phyloP scores from a whole-genome alignment of 2,329 filamentous ascomycete species.

The Alternaria triticimaculans region DNA sequence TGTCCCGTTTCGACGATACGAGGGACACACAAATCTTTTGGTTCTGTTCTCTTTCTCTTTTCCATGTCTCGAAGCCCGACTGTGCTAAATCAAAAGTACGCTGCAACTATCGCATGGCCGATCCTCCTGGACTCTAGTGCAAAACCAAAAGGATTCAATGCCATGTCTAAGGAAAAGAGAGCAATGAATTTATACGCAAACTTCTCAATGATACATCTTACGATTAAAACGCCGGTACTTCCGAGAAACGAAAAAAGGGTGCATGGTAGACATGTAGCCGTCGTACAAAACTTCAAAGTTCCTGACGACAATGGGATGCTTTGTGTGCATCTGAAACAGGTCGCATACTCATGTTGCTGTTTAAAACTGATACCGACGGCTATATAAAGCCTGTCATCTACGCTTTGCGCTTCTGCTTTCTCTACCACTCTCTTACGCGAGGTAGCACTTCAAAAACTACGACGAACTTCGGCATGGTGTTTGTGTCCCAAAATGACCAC shows the following conservation, averaged over 20 bases:
- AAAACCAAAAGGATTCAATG: neutral
- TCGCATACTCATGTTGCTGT: neutral
- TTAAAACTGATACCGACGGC: neutral
- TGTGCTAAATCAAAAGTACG: neutral
- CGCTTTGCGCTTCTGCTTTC: neutral
- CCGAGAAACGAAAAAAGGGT: neutral
- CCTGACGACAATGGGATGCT: neutral
- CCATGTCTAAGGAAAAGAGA: neutral
- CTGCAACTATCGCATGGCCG: neutral
- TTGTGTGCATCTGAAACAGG: neutral
- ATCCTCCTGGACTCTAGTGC: neutral
- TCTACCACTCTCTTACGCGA: neutral
- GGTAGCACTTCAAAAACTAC: neutral
- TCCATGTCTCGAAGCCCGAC: neutral
- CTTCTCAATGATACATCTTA: neutral
- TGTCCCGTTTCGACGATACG: neutral
- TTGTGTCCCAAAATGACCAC: neutral
- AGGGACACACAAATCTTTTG: rapidly evolving
- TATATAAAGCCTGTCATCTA: neutral
- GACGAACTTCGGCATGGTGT: neutral
- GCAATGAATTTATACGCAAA: neutral
- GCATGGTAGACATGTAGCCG: neutral
- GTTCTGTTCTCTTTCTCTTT: neutral
- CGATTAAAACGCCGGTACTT: neutral
- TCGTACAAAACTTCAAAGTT: too few relatives aligned